phyloP scores from a whole-genome alignment of 371 early-diverging fungal species.

The Nematocida ausubeli region DNA sequence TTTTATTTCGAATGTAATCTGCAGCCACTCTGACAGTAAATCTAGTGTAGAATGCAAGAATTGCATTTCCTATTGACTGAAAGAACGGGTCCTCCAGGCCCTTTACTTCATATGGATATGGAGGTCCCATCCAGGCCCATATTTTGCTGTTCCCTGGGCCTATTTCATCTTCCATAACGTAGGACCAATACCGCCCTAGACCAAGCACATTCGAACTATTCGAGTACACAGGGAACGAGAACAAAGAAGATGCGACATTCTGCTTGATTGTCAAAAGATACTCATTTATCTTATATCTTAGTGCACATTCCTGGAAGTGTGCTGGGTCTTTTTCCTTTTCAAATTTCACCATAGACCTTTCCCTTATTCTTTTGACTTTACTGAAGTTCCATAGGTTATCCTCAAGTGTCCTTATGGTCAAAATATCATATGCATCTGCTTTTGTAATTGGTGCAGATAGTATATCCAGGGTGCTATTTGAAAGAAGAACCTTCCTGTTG shows the following conservation, averaged over 20 bases:
- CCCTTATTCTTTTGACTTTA: neutral
- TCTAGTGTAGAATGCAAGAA: constrained; percentile 6
- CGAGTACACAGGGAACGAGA: neutral
- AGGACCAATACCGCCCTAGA: neutral
- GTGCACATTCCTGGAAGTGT: neutral
- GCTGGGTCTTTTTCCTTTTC: neutral
- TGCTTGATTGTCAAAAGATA: neutral
- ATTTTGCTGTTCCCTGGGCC: neutral
- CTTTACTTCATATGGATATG: neutral
- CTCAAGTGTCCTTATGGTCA: neutral
- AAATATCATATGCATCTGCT: neutral
- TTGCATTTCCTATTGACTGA: neutral
- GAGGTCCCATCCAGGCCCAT: neutral
- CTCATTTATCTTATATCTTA: constrained; percentile 1
- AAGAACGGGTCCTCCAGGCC: neutral
- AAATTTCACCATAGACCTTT: neutral
- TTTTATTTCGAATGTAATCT: neutral
- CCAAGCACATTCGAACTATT: neutral
- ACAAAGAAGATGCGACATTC: neutral
- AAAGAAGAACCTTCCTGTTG: neutral
- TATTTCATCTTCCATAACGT: neutral
- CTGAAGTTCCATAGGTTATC: neutral
- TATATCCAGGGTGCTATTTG: neutral
- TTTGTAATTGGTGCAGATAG: neutral
- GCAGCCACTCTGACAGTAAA: neutral